Percentiles rank a stretch among this genome's conserved stretches.
phyloP scores from a whole-genome alignment of 2,329 filamentous ascomycete genomes.

The Curvularia hawaiiensis region DNA sequence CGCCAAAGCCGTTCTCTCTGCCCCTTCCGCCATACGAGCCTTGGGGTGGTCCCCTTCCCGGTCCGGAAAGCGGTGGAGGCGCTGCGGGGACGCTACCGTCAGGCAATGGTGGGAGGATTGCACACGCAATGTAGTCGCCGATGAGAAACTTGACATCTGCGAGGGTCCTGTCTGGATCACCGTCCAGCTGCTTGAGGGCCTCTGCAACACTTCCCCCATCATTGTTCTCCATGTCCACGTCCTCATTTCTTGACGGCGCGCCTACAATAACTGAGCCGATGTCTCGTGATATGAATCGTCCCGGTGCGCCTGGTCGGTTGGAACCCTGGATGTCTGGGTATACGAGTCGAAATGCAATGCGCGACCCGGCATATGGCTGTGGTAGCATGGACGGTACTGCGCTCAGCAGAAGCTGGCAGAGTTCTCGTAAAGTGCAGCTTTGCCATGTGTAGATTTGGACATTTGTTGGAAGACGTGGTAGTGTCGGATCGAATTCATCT shows the following conservation, averaged over 20 bases:
- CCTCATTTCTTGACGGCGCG: slow-evolving; percentile 44
- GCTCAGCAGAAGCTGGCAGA: slow-evolving; percentile 75
- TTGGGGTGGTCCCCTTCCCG: slow-evolving; percentile 35
- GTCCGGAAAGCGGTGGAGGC: slow-evolving; percentile 53
- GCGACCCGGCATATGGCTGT: slow-evolving; percentile 75
- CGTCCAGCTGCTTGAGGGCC: slow-evolving; percentile 54
- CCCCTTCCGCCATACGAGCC: slow-evolving; percentile 35
- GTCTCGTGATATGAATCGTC: slow-evolving; percentile 77
- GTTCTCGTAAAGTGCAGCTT: slow-evolving; percentile 78
- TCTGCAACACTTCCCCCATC: slow-evolving; percentile 30
- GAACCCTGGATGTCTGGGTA: slow-evolving; percentile 72
- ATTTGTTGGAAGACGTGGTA: slow-evolving; percentile 65
- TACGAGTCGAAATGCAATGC: slow-evolving; percentile 85
- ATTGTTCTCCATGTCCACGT: slow-evolving; percentile 20
- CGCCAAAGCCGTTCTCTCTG: slow-evolving; percentile 41
- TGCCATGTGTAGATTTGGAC: slow-evolving; percentile 87
- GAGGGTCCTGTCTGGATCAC: slow-evolving; percentile 74
- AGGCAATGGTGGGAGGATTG: slow-evolving; percentile 74
- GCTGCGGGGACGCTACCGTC: slow-evolving; percentile 74
- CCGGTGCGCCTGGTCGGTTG: slow-evolving; percentile 50
- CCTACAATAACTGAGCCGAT: slow-evolving; percentile 80
- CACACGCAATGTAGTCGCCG: slow-evolving; percentile 86
- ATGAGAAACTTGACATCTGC: slow-evolving; percentile 81
- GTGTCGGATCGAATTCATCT: slow-evolving; percentile 66
- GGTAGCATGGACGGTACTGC: slow-evolving; percentile 73